Evolutionary conservation across 169 alveolate genomes (phyloP).

Genomic region (Toxoplasma gondii): DNA sequence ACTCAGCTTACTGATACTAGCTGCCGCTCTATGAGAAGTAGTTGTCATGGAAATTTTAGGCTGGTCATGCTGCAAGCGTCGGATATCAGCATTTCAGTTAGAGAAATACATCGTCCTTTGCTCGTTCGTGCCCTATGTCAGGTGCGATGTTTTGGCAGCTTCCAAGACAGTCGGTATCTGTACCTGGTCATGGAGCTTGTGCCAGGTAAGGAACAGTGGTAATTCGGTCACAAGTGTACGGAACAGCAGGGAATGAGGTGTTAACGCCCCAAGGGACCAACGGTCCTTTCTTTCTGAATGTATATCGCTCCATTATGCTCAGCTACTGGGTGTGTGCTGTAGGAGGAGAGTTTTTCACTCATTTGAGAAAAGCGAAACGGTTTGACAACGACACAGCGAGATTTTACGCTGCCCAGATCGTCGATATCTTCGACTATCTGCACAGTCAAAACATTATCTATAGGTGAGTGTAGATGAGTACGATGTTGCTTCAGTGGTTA

Average conservation of each 20-base stretch:
- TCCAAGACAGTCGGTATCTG: constrained; percentile 77
- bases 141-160: constrained; percentile 83
- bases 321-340: neutral
- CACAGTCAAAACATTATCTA: constrained; percentile 93
- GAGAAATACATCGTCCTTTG: neutral
- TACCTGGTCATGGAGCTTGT: constrained; percentile 83
- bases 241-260: neutral
- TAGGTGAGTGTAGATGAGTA: constrained; percentile 67
- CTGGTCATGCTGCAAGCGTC: neutral
- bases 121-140: constrained; percentile 56
- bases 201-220: constrained; percentile 40
- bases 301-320: neutral
- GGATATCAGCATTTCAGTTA: no score
- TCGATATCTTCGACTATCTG: constrained; percentile 95
- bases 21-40: neutral
- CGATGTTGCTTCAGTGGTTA: no score
- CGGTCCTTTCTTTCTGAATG: no score
- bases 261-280: neutral
- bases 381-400: constrained; percentile 83
- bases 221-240: neutral
- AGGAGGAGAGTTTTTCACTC: constrained; percentile 91
- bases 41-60: neutral
- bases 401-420: constrained; percentile 89
- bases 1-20: neutral
- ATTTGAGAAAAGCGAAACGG: constrained; percentile 84